Conservation (phyloP, 169 alveolate genomes). For the Cyclospora cayetanensis region DNA sequence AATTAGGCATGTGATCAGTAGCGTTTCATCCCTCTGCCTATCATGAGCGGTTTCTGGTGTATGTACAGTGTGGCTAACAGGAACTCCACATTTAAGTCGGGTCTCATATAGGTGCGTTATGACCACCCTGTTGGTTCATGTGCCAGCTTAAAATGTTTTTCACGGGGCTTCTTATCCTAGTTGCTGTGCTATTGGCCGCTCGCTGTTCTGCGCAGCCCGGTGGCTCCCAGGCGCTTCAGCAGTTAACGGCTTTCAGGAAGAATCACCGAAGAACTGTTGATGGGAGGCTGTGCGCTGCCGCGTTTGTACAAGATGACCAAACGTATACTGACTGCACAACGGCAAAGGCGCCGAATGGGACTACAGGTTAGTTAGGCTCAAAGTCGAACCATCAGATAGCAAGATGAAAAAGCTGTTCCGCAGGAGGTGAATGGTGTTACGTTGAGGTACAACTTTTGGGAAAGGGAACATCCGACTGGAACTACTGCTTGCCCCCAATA, state of each 20-base stretch:
- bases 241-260: conserved; percentile 87
- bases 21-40: too few relatives aligned
- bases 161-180: neutral
- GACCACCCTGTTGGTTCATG: neutral
- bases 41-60: too few relatives aligned
- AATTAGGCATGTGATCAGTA: too few relatives aligned
- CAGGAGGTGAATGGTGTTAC: conserved; percentile 93
- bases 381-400: conserved; percentile 86
- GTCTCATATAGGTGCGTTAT: neutral
- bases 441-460: conserved; percentile 93
- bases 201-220: conserved; percentile 30
- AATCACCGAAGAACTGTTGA: conserved; percentile 90
- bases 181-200: neutral
- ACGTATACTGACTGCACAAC: conserved; percentile 92
- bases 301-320: conserved; percentile 92
- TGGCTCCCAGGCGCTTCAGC: conserved; percentile 73
- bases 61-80: neutral
- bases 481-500: conserved; percentile 67
- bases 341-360: conserved; percentile 92
- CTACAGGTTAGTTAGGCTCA: conserved; percentile 87
- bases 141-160: neutral
- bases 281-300: conserved; percentile 93
- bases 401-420: neutral
- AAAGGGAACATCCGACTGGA: conserved; percentile 90
- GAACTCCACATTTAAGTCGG: neutral